A percentile compares a stretch with the other conserved stretches of the same genome.
Conservation (phyloP, 1,284 basidiomycete species). For the Coriolopsis trogii region DNA sequence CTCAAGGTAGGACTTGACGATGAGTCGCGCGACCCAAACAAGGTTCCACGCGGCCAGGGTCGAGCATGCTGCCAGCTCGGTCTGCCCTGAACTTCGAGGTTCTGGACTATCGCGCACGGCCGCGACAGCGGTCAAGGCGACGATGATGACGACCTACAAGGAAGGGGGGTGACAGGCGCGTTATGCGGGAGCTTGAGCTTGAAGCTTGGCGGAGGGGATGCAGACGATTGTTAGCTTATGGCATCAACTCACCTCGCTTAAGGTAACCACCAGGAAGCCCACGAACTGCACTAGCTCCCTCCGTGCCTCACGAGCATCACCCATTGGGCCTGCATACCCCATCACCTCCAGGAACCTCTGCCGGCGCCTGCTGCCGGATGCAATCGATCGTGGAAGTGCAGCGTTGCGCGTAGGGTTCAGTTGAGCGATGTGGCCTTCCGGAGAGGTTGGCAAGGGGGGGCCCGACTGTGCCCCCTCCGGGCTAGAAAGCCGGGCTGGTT, state of each 20-base stretch:
- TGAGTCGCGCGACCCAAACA: constrained; percentile 14
- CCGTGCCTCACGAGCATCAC: not conserved
- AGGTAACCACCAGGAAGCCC: not conserved
- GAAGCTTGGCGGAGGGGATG: not conserved
- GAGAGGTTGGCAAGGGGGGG: too few species aligned
- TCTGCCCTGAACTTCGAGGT: constrained; percentile 6
- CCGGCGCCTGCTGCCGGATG: too few species aligned
- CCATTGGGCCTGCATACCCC: constrained; percentile 2
- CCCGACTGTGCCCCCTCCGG: too few species aligned
- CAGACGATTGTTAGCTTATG: too few species aligned
- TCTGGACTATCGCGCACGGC: constrained; percentile 10
- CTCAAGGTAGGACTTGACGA: constrained; percentile 6
- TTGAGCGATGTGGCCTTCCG: too few species aligned
- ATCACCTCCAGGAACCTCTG: not conserved
- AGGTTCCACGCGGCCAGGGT: constrained; percentile 13
- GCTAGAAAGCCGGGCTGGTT: too few species aligned
- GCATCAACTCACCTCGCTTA: constrained; percentile 5
- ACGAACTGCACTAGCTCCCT: not conserved
- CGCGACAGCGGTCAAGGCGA: not conserved
- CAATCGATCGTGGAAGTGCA: too few species aligned
- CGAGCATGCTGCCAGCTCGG: constrained; percentile 8
- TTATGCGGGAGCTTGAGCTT: not conserved
- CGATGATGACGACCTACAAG: constrained; percentile 6
- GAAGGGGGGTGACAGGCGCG: not conserved
- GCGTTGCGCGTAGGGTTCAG: too few species aligned